Base-by-base conservation (phyloP, 495 filamentous ascomycete species). In the Amniculicola lignicola region DNA sequence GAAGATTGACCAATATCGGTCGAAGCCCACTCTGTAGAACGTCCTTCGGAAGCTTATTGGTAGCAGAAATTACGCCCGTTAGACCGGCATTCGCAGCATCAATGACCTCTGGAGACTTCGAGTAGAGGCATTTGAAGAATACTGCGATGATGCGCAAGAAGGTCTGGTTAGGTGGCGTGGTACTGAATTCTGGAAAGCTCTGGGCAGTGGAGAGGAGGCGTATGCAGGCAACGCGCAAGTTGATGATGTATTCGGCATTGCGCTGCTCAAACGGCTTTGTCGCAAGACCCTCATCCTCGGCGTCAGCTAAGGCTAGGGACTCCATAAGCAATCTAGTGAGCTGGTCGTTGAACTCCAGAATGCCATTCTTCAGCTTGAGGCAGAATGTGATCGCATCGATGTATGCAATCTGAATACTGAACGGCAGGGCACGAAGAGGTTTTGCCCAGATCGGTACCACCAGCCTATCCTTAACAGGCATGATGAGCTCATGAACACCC, bases 41-140 rank as follows among this genome's bases (percentile, higher is more conserved):
- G 63, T 99, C 94, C 67, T 96, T 96, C 0, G 94, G 93, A 29
- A 99, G 72, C 67, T 97, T 97, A 61, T 86, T 92, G 0, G 86
- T 91, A 46, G 91, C 86, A 4, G 81, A 82, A 2, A 99, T 78
- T 9, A 99, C 91, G 28, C 84, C 84, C 58, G 84, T 85, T 39
- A 99, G 70, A 24, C 89, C 90, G 41, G 84, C 83, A 65, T 96
- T 95, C 2, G 94, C 94, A 24, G 94, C 91, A 54, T 94, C 89
- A 45, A 96, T 95, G 6, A 96, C 93, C 40, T 92, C 88, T 11
- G 84, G 80, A 15, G 89, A 90, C 61, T 90, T 85, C 4, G 89
- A 94, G 69, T 97, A 97, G 0, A 99, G 76, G 15, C 87, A 94
- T 62, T 95, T 96, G 80, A 99, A 99, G 75, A 97, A 97, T 5